Conservation (phyloP, 306 rosid species). For the Neltuma alba region DNA sequence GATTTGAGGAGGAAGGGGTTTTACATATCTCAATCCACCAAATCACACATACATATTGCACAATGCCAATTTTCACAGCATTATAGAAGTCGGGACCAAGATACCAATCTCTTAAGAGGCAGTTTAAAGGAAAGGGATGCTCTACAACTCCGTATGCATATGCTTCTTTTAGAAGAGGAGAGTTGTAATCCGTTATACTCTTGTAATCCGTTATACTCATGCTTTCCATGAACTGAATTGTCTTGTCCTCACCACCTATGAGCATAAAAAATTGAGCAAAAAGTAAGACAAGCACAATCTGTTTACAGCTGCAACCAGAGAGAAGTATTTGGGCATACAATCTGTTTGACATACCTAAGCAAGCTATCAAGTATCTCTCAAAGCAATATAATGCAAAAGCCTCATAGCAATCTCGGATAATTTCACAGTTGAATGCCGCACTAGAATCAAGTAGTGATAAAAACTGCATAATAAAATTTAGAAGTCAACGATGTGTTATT, state of each 20-base stretch:
- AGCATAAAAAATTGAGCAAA: constrained; percentile 28
- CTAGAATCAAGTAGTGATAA: constrained; percentile 84
- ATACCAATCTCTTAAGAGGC: constrained; percentile 75
- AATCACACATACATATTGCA: constrained; percentile 88
- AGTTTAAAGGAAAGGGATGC: constrained; percentile 96
- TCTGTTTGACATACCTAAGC: constrained; percentile 73
- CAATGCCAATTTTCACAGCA: constrained; percentile 98
- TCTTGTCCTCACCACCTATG: constrained; percentile 91
- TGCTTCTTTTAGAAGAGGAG: constrained; percentile 82
- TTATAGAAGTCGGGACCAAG: constrained; percentile 95
- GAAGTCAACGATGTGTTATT: constrained; percentile 19
- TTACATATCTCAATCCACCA: constrained; percentile 32
- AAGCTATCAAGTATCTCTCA: constrained; percentile 94
- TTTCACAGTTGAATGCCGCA: constrained; percentile 93
- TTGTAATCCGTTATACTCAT: constrained; percentile 57
- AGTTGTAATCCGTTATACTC: constrained; percentile 64
- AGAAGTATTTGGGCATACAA: constrained; percentile 22
- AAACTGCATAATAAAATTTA: constrained; percentile 63
- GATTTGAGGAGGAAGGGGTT: neutral
- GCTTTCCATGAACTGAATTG: constrained; percentile 88
- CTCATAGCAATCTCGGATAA: constrained; percentile 95
- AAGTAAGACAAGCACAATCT: constrained; percentile 41
- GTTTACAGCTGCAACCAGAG: constrained; percentile 32
- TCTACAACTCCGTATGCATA: constrained; percentile 91
- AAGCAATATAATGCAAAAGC: constrained; percentile 99